Evolutionary conservation across 345 rosid species (phyloP).

Genomic region (Syzygium jambos): DNA sequence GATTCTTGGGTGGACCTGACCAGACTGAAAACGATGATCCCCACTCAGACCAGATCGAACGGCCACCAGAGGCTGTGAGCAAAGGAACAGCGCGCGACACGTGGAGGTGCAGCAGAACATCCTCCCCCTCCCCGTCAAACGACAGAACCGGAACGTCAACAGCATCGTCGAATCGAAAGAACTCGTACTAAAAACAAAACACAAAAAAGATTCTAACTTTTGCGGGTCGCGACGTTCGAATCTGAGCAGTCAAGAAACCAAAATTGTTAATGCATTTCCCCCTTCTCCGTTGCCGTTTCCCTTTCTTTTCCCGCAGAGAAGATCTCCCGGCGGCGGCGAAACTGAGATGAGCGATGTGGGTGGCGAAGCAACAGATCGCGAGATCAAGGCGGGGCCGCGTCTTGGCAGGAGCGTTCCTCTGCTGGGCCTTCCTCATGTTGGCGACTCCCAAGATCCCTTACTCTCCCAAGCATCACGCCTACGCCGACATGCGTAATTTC

Average conservation of each 20-base stretch:
- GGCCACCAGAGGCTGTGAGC: background rate
- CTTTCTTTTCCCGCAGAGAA: background rate
- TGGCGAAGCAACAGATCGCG: constrained; percentile 36
- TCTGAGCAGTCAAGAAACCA: background rate
- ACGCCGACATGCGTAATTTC: constrained; percentile 80
- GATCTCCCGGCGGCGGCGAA: background rate
- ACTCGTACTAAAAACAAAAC: background rate
- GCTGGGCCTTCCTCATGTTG: constrained; percentile 53
- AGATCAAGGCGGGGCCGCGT: constrained; percentile 32
- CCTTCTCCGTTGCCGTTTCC: background rate
- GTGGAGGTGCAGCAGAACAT: background rate
- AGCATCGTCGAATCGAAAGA: background rate
- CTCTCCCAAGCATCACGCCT: constrained; percentile 31
- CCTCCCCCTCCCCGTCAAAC: background rate
- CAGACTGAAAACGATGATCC: too few species aligned
- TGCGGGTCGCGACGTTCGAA: background rate
- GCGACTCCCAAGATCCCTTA: constrained; percentile 67
- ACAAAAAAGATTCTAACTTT: background rate
- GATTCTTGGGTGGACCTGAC: too few species aligned
- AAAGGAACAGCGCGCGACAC: background rate
- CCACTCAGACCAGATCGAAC: background rate
- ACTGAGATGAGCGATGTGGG: constrained; percentile 28
- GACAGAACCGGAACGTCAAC: background rate
- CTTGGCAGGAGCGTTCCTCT: constrained; percentile 40
- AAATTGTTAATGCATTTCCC: background rate